These are phyloP conservation scores for Moelleriella libera DNA, from an alignment of 2,329 filamentous ascomycete genomes.

Conservation along the genomic window DNA sequence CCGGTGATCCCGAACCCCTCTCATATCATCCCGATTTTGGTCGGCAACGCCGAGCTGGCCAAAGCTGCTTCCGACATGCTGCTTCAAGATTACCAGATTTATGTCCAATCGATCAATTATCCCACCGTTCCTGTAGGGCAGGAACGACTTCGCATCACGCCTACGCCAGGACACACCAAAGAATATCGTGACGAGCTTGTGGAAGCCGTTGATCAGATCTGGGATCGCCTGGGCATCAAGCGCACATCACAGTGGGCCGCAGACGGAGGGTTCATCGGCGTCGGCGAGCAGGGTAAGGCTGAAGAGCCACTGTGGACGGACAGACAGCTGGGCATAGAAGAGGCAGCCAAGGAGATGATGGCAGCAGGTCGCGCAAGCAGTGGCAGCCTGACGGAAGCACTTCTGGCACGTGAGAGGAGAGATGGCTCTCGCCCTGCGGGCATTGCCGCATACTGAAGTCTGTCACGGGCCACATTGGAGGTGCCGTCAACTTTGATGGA, in stretches of 20 bases:
- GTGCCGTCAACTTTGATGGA: too few relatives aligned
- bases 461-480: not conserved
- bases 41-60: slow-evolving; percentile 85
- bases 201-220: slow-evolving; percentile 72
- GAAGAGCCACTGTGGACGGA: slow-evolving; percentile 82
- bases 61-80: slow-evolving; percentile 88
- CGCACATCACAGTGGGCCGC: slow-evolving; percentile 85
- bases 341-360: slow-evolving; percentile 48
- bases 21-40: slow-evolving; percentile 87
- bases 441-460: not conserved
- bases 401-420: slow-evolving; percentile 40
- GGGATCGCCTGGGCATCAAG: slow-evolving; percentile 79
- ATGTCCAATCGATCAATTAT: slow-evolving; percentile 98
- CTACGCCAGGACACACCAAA: slow-evolving; percentile 81
- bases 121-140: slow-evolving; percentile 97
- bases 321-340: slow-evolving; percentile 65
- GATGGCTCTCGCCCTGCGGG: slow-evolving; percentile 14
- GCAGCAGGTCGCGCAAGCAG: slow-evolving; percentile 22
- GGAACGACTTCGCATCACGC: slow-evolving; percentile 89
- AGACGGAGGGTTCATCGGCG: slow-evolving; percentile 86
- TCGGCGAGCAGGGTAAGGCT: slow-evolving; percentile 55
- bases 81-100: slow-evolving; percentile 79
- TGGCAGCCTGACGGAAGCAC: slow-evolving; percentile 36
- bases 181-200: slow-evolving; percentile 79
- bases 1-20: slow-evolving; percentile 96